phyloP scores from a whole-genome alignment of 1,284 basidiomycete species.

The Tranzscheliella williamsii region DNA sequence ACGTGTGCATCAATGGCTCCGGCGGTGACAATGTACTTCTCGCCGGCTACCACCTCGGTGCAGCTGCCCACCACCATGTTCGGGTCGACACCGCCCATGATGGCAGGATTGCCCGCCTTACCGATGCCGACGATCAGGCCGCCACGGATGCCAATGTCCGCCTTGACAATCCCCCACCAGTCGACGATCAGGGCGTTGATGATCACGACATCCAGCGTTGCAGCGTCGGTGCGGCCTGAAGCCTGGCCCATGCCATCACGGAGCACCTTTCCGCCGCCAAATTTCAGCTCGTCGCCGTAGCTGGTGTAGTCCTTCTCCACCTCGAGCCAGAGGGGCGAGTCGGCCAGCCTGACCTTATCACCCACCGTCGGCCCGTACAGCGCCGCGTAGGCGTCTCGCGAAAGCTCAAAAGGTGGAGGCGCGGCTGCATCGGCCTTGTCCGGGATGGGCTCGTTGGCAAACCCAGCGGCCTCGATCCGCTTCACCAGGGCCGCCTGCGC shows the following conservation, averaged over 20 bases:
- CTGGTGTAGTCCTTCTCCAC: slow-evolving; percentile 84
- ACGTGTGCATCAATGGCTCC: slow-evolving; percentile 87
- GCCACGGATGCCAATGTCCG: slow-evolving; percentile 91
- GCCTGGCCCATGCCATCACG: slow-evolving; percentile 72
- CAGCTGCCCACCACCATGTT: slow-evolving; percentile 65
- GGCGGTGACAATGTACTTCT: slow-evolving; percentile 89
- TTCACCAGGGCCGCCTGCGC: slow-evolving; percentile 12
- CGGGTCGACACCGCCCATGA: slow-evolving; percentile 80
- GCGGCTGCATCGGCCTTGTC: slow-evolving; percentile 12
- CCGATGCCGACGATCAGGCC: slow-evolving; percentile 86
- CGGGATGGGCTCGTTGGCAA: slow-evolving; percentile 30
- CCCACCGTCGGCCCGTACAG: slow-evolving; percentile 81
- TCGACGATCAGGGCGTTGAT: slow-evolving; percentile 94
- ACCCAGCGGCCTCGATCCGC: slow-evolving; percentile 34
- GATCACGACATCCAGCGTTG: slow-evolving; percentile 86
- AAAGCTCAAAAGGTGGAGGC: slow-evolving; percentile 34
- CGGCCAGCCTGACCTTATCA: slow-evolving; percentile 83
- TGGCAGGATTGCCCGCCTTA: slow-evolving; percentile 94
- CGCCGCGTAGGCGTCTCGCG: slow-evolving; percentile 47
- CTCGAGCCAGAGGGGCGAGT: slow-evolving; percentile 88
- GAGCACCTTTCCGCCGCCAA: slow-evolving; percentile 74
- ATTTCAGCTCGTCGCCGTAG: slow-evolving; percentile 91
- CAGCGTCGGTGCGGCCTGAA: slow-evolving; percentile 70
- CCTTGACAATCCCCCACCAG: slow-evolving; percentile 95
- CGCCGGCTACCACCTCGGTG: slow-evolving; percentile 79